Base-by-base conservation (phyloP, 257 asterid genomes). In the Galeopsis tetrahit region DNA sequence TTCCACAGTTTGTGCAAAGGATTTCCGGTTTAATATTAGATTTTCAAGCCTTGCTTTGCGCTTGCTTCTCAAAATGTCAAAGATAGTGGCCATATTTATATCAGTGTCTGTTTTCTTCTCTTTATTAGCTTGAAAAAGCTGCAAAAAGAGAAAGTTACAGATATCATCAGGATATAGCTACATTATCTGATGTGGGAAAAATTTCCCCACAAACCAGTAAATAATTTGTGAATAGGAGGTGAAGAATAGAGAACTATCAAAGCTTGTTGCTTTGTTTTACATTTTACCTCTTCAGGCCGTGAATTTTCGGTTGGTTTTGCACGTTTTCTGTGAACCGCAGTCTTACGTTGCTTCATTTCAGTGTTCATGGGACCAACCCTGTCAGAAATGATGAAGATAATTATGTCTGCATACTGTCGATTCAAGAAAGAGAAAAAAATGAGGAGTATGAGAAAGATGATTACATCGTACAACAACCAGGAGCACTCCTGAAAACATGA, bases 331-430 rank as follows among this genome's bases (percentile, higher is more conserved):
- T 68, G 91, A 70, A 83, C 86, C 10, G 69, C 81, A 62, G 69
- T 71, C 79, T 89, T 92, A 17, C 96, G 93, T 76, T 84, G 93
- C 87, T 88, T 95, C 78, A 92, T 32, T 78, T 92, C 97, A 58
- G 89, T 86, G 80, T 81, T 81, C 98, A 95, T 90, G 53, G 99
- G 98, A 72, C 98, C 99, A 83, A 88, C 68, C 98, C 99, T 95
- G 87, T 51, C 44, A 63, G 42, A 51, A 49, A 75, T 4, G 56
- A 32, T 17, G 58, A 17, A 61, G 7, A 52, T 51, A 52, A 36
- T 28, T n/a, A 62, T 5, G 28, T 28, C 68, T 5, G 39, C 28
- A 17, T 8, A 10, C 51, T 72, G 56, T 28, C 63, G 28, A 32
- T 28, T 36, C 56, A 61, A 36, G 13, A 68, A 77, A 66, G 75